A percentile compares a stretch with the other conserved stretches of the same genome.
Evolutionary conservation across 148 eudicot species (phyloP).

Genomic region (Camellia granthamiana): DNA sequence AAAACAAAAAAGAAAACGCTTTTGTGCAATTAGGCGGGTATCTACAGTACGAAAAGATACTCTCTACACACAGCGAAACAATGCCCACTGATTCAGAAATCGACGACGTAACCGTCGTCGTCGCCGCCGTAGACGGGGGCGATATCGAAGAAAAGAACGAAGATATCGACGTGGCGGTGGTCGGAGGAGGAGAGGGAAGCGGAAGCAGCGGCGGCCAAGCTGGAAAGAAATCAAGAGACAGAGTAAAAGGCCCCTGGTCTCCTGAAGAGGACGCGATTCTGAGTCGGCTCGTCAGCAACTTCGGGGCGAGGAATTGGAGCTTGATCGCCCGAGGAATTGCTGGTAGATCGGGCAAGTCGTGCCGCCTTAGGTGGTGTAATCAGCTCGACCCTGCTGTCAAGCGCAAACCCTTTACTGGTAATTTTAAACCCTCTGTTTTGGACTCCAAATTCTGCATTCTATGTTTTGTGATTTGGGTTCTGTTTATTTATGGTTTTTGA

Average conservation of each 20-base stretch:
- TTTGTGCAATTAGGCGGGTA: conserved; percentile 2
- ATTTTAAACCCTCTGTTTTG: not conserved
- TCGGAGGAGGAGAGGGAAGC: conserved; percentile 10
- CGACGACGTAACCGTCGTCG: not conserved
- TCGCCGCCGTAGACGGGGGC: not conserved
- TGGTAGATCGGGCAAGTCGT: conserved; percentile 73
- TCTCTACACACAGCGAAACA: too few relatives aligned
- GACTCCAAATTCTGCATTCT: not conserved
- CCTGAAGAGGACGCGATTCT: conserved; percentile 57
- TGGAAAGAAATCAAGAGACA: conserved; percentile 23
- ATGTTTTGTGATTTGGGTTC: not conserved
- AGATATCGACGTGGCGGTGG: not conserved
- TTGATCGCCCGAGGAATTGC: conserved; percentile 54
- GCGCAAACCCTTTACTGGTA: conserved; percentile 64
- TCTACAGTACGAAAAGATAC: not conserved
- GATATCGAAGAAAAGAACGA: conserved; percentile 4
- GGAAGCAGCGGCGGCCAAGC: conserved; percentile 11
- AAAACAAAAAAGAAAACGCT: too few relatives aligned
- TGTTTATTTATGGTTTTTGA: not conserved
- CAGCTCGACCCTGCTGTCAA: conserved; percentile 62
- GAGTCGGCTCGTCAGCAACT: conserved; percentile 43
- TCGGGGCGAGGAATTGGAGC: conserved; percentile 72
- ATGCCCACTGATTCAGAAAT: conserved; percentile 7
- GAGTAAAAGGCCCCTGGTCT: conserved; percentile 69
- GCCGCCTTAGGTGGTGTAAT: conserved; percentile 73